phyloP scores from a whole-genome alignment of 176 grass and related monocot genomes.

The Pharus latifolius region DNA sequence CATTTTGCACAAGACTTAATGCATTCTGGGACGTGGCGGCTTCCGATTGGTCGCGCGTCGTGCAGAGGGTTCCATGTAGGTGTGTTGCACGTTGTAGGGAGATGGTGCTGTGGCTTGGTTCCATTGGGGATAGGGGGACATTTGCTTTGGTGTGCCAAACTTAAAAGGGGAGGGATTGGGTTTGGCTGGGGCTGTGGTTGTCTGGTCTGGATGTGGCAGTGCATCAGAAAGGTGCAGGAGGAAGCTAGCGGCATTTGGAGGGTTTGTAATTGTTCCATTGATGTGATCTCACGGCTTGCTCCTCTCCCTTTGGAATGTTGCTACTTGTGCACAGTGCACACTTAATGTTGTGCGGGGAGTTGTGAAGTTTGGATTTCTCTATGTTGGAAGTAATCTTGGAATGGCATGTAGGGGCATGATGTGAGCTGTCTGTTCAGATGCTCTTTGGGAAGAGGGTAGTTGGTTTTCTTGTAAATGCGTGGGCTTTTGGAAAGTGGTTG shows the following conservation, averaged over 20 bases:
- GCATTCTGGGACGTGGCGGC: background rate
- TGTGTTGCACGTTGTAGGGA: background rate
- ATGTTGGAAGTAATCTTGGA: slow-evolving; percentile 9
- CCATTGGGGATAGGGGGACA: slow-evolving; percentile 6
- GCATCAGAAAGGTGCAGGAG: slow-evolving; percentile 12
- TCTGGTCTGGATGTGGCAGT: slow-evolving; percentile 37
- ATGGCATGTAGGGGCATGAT: too few relatives aligned
- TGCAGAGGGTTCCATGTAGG: slow-evolving; percentile 10
- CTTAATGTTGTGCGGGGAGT: slow-evolving; percentile 8
- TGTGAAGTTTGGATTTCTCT: too few relatives aligned
- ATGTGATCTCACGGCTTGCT: slow-evolving; percentile 1
- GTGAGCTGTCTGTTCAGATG: background rate
- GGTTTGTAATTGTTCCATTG: background rate
- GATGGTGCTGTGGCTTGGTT: background rate
- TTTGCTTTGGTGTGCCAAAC: slow-evolving; percentile 17
- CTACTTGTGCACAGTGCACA: background rate
- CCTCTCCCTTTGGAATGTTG: slow-evolving; percentile 12
- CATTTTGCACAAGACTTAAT: background rate
- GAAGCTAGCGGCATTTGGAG: slow-evolving; percentile 21
- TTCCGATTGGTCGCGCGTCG: background rate
- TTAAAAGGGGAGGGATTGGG: slow-evolving; percentile 3
- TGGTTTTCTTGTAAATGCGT: slow-evolving; percentile 7
- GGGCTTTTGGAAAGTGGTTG: slow-evolving; percentile 15
- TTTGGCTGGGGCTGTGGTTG: slow-evolving; percentile 17
- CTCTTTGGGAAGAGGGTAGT: background rate